A percentile compares a stretch with the other conserved stretches of the same genome.
phyloP scores from a whole-genome alignment of 345 rosid species.

The Moringa oleifera region DNA sequence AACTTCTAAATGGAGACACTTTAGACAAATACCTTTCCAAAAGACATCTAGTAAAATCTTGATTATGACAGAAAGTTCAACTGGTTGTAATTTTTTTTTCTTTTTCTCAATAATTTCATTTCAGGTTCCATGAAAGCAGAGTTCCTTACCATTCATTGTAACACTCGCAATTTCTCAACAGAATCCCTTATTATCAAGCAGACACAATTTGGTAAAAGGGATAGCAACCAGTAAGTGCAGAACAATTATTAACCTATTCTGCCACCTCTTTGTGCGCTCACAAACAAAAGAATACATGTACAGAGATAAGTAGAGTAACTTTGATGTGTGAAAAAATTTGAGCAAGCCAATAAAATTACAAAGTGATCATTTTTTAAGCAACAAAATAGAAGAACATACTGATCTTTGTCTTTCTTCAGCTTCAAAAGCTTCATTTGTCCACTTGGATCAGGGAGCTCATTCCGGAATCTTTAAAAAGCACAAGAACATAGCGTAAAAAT shows the following conservation, averaged over 20 bases:
- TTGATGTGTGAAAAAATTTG: neutral
- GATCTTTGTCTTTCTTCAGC: slow-evolving; percentile 74
- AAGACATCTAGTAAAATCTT: neutral
- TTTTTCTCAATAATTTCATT: neutral
- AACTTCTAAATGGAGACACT: neutral
- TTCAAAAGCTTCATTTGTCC: slow-evolving; percentile 88
- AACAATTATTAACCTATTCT: neutral
- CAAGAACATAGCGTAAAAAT: slow-evolving; percentile 11
- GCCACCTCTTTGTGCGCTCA: neutral
- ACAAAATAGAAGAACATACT: slow-evolving; percentile 40
- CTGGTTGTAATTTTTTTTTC: no score
- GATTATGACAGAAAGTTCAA: neutral
- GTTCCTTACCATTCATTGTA: neutral
- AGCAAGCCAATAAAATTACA: neutral
- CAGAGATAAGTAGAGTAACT: neutral
- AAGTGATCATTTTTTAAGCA: slow-evolving; percentile 1
- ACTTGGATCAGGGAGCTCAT: slow-evolving; percentile 96
- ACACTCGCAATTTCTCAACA: neutral
- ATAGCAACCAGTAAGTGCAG: neutral
- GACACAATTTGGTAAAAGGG: neutral
- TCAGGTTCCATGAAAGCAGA: neutral
- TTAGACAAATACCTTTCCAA: neutral
- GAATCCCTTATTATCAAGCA: neutral
- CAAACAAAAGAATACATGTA: neutral
- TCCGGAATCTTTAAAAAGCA: slow-evolving; percentile 63